Evolutionary conservation across 768 basidiomycete species (phyloP), one percentile per base, ranked within the genome.

Genomic region (Suillus luteus): DNA sequence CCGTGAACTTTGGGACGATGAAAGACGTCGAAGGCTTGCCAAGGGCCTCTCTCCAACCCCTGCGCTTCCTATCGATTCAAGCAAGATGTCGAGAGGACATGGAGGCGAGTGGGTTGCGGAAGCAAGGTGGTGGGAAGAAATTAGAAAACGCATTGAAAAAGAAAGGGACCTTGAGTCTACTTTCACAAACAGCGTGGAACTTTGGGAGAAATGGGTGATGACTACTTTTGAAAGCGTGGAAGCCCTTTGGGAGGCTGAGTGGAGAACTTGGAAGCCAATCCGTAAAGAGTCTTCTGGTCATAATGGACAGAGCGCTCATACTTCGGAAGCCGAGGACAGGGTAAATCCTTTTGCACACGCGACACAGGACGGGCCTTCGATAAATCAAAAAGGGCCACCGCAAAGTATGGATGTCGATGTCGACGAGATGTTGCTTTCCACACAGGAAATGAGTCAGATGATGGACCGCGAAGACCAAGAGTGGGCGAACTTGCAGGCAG

Each of bases 1-100:
- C 54, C 88, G 92, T 66, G 96, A 98, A 76, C 81, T 99, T 2
- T 99, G 96, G 96, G 93, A 96, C 59, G 95, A 98, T 69, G 96
- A 99, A 77, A 86, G 91, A n/a, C 81, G 82, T 12, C 85, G 95
- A 10, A 83, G 96, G 22, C 73, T 76, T 31, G 81, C 80, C 4
- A 84, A 82, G 40, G 94, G 94, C 1, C 80, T 95, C 40, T 71
- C 84, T 64, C 87, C 94, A 6, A 85, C 91, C 19, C 91, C 91
- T 14, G 84, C 84, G 49, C 80, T 94, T 62, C 92, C 93, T 15
- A 75, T 85, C 40, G 89, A 90, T 72, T 83, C 82, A 59, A 90
- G 86, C 69, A 89, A 85, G 65, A 82, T 83, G 8, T 84, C 83
- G 7, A 81, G 91, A 73, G 83, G 76, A 27, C 67, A 73, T 37